phyloP scores from a whole-genome alignment of 441 rosid genomes.

The Erysimum cheiri region DNA sequence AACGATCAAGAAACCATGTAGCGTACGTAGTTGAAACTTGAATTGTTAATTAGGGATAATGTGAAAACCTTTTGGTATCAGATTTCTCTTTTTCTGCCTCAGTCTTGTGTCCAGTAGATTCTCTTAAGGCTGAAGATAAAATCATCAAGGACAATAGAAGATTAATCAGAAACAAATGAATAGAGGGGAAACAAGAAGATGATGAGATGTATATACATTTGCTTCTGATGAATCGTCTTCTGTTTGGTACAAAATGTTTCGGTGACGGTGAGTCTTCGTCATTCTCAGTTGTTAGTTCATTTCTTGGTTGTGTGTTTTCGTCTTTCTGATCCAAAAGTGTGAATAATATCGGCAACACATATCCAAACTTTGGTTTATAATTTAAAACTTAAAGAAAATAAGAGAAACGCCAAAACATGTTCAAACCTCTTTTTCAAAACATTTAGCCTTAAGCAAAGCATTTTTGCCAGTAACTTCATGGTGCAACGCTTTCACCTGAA shows the following conservation, averaged over 20 bases:
- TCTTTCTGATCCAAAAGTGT: conserved; percentile 7
- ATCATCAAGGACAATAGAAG: background rate
- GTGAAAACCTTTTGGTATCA: conserved; percentile 33
- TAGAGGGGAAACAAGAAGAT: background rate
- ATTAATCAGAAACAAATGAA: background rate
- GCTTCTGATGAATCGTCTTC: conserved; percentile 35
- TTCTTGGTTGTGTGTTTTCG: conserved; percentile 27
- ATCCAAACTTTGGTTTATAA: conserved; percentile 12
- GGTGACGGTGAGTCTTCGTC: conserved; percentile 5
- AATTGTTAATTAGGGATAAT: background rate
- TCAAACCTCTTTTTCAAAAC: conserved; percentile 24
- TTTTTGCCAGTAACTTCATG: conserved; percentile 37
- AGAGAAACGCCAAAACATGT: conserved; percentile 4
- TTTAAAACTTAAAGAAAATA: background rate
- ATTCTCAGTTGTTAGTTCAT: conserved; percentile 9
- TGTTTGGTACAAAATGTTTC: conserved; percentile 23
- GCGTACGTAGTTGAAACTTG: background rate
- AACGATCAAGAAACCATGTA: conserved; percentile 15
- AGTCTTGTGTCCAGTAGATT: background rate
- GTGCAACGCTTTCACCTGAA: conserved; percentile 35
- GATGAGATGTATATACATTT: conserved; percentile 29
- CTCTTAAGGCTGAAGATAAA: conserved; percentile 13
- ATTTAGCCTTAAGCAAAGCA: conserved; percentile 36
- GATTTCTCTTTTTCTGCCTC: conserved; percentile 29
- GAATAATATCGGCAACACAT: conserved; percentile 13